Evolutionary conservation across 2,329 filamentous ascomycete genomes (phyloP).

Genomic region (Tolypocladium sp.): DNA sequence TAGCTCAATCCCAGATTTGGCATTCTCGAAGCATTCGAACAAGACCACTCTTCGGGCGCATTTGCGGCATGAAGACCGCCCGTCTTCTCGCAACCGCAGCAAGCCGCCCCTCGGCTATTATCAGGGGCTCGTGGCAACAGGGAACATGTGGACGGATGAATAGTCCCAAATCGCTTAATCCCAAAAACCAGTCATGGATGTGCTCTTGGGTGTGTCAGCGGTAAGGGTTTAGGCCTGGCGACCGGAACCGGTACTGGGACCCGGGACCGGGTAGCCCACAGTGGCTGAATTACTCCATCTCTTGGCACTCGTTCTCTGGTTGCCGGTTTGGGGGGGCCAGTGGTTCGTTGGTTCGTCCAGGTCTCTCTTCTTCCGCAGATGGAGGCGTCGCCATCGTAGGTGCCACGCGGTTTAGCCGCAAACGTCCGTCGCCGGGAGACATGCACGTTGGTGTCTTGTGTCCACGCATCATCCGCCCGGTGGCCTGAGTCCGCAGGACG

Average conservation of each 20-base stretch:
- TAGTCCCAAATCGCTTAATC: background rate
- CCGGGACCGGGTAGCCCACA: background rate
- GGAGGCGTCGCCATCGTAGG: background rate
- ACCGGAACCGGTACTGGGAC: background rate
- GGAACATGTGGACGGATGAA: background rate
- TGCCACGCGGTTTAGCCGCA: background rate
- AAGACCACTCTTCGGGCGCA: background rate
- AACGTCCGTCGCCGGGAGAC: background rate
- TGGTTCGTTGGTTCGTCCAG: background rate
- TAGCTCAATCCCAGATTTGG: background rate
- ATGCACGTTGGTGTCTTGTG: background rate
- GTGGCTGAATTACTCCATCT: background rate
- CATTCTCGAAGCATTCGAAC: background rate
- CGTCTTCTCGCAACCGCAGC: background rate
- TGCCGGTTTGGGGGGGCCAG: background rate
- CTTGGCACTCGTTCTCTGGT: background rate
- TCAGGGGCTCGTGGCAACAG: background rate
- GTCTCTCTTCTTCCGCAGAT: background rate
- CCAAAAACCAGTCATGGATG: too few species aligned
- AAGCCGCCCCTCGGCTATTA: background rate
- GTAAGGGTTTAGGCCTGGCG: background rate
- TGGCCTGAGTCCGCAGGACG: background rate
- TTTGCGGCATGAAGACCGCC: background rate
- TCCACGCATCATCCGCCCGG: background rate
- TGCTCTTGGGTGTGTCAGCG: background rate